Evolutionary conservation across 768 basidiomycete genomes (phyloP).

Genomic region (Boletus vermiculosoides): DNA sequence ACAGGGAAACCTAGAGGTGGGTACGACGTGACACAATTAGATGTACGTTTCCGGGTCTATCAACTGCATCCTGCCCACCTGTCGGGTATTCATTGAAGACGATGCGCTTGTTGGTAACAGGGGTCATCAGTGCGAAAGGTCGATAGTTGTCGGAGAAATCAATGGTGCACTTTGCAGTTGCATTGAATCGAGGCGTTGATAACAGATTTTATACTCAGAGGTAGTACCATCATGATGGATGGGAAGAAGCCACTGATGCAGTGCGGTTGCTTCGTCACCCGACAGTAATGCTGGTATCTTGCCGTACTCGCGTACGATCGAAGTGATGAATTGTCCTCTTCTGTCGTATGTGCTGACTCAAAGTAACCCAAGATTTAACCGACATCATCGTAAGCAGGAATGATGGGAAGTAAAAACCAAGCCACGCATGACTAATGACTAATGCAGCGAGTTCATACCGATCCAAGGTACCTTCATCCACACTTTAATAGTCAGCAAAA

Average conservation of each 20-base stretch:
- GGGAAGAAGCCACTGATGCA: background rate
- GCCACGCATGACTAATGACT: background rate
- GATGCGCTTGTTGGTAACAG: constrained; percentile 35
- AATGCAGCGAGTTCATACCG: too few relatives aligned
- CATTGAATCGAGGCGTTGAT: background rate
- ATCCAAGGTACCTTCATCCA: background rate
- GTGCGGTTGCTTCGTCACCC: background rate
- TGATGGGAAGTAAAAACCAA: background rate
- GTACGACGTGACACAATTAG: background rate
- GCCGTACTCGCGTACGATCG: background rate
- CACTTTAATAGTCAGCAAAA: background rate
- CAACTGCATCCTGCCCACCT: background rate
- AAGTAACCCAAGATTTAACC: background rate
- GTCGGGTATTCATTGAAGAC: constrained; percentile 34
- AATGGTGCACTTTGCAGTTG: background rate
- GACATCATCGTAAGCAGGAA: background rate
- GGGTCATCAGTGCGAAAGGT: background rate
- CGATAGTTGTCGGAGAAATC: background rate
- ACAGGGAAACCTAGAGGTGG: background rate
- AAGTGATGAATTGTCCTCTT: too few relatives aligned
- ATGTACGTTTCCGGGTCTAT: background rate
- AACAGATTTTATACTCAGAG: background rate
- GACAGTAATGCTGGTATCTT: background rate
- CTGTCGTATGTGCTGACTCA: background rate
- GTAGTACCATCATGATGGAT: background rate